Evolutionary conservation across 257 asterid species (phyloP).

Genomic region (Penstemon newberryi): DNA sequence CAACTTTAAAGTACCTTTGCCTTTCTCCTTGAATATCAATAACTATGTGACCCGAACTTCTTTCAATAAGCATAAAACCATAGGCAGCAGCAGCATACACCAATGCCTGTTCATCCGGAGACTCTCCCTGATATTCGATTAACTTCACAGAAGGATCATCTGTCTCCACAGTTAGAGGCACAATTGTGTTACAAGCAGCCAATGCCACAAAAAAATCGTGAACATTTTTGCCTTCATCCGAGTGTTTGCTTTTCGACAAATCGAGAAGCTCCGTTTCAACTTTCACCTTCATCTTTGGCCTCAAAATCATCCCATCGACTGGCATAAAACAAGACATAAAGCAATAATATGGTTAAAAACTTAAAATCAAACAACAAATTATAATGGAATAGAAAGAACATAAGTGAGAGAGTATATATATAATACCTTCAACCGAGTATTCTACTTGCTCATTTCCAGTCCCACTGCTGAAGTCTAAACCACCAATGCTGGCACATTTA

Average conservation of each 20-base stretch:
- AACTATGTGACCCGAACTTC: conserved; percentile 89
- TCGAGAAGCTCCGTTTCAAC: conserved; percentile 69
- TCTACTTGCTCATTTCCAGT: conserved; percentile 46
- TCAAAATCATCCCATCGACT: conserved; percentile 64
- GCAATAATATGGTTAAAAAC: conserved; percentile 20
- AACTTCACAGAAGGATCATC: conserved; percentile 74
- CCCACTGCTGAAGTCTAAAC: conserved; percentile 59
- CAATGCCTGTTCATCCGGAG: conserved; percentile 99
- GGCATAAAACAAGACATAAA: conserved; percentile 27
- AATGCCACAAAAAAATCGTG: conserved; percentile 78
- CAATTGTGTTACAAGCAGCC: conserved; percentile 99
- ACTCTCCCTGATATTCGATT: conserved; percentile 95
- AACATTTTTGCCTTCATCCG: conserved; percentile 58
- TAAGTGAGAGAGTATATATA: conserved; percentile 6
- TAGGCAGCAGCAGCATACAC: conserved; percentile 94
- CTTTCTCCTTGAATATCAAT: conserved; percentile 85
- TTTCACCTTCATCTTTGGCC: conserved; percentile 77
- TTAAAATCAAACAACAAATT: conserved; percentile 1
- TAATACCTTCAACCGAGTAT: conserved; percentile 63
- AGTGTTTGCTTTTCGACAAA: conserved; percentile 47
- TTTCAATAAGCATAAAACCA: conserved; percentile 93
- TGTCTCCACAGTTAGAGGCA: conserved; percentile 73
- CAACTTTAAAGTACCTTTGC: conserved; percentile 57
- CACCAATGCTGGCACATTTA: conserved; percentile 87
- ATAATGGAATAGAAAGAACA: not conserved